Evolutionary conservation across 306 rosid species (phyloP), one percentile per base, ranked within the genome.

Genomic region (Argentina anserina): DNA sequence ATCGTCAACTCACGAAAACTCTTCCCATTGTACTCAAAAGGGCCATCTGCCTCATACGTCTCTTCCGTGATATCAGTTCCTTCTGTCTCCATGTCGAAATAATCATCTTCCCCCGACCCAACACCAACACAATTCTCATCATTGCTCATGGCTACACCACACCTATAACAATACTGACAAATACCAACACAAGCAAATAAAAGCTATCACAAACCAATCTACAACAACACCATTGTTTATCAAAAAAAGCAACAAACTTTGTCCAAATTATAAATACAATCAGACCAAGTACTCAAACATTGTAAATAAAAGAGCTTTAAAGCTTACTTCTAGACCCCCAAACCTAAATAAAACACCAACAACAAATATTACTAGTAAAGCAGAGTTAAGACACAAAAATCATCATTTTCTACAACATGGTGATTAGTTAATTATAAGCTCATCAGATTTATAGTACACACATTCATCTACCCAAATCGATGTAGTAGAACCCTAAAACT

Each of bases 11-110:
- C 36, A 6, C 37, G 9, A 13, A 58, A 58, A 12, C 2, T 26
- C 13, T 58, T 58, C 63, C 63, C 63, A 58, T 58, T 58, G 36
- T 58, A 58, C 36, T 28, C 63, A 58, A 26, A 58, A 28, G 37
- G 36, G 36, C 63, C 63, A 58, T 26, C 36, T 28, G 34, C 36
- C 28, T 17, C 63, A 58, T 13, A 5, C 11, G 20, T 11, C 28
- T 58, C 63, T 28, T 25, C 21, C 12, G 56, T 58, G 63, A 0
- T 28, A 26, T 28, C 63, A 26, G 2, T 1, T 3, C 26, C 63
- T 28, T 28, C 63, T 13, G 36, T 13, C 37, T 58, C 60, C 63
- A 58, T 58, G 36, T 26, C 14, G 36, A 34, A 58, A 26, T 58
- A 18, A 29, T 58, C 36, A 12, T 58, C 63, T 28, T 25, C 34